Base-by-base conservation (phyloP, 768 basidiomycete genomes). In the Arthromyces matolae region DNA sequence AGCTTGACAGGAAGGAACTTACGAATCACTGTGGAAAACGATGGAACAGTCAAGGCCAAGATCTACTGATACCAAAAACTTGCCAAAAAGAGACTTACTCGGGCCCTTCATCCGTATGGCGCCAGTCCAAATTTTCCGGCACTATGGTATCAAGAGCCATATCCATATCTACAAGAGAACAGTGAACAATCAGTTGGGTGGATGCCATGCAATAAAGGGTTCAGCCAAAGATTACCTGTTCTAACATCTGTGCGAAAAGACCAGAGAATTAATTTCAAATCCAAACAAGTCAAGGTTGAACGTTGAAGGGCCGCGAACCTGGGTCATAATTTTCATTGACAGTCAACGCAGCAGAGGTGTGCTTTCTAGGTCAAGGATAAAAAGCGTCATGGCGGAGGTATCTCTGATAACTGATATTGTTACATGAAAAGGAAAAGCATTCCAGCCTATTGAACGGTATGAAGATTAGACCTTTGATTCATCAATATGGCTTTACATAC, bases 61-160 rank as follows among this genome's bases (percentile, higher is more conserved):
- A 44, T n/a, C n/a, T n/a, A n/a, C n/a, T n/a, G n/a, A n/a, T n/a
- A n/a, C n/a, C n/a, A n/a, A n/a, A n/a, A n/a, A n/a, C n/a, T n/a
- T n/a, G n/a, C n/a, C n/a, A n/a, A n/a, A n/a, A n/a, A n/a, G n/a
- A 22, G 19, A 41, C 37, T 69, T 61, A 93, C 91, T 95, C 93
- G 37, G 84, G 88, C 18, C 92, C 93, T 72, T 97, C 93, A 61
- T 93, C 91, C 0, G 83, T 89, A 64, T 96, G 93, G 31, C 71
- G 70, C 92, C 93, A 95, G 42, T 79, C 67, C 12, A 94, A 70
- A 12, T 62, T 74, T 62, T 96, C 93, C 0, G 93, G 93, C 0
- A 97, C 91, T 49, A 96, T 82, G 24, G 68, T 76, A 66, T 96
- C 93, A 16, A 96, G 70, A 4, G 90, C 89, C 90, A 94, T 95